Percentiles rank a stretch among this genome's conserved stretches.
These are phyloP conservation scores for Neurospora sp. DNA, from an alignment of 495 filamentous ascomycete genomes.

Conservation along the genomic window DNA sequence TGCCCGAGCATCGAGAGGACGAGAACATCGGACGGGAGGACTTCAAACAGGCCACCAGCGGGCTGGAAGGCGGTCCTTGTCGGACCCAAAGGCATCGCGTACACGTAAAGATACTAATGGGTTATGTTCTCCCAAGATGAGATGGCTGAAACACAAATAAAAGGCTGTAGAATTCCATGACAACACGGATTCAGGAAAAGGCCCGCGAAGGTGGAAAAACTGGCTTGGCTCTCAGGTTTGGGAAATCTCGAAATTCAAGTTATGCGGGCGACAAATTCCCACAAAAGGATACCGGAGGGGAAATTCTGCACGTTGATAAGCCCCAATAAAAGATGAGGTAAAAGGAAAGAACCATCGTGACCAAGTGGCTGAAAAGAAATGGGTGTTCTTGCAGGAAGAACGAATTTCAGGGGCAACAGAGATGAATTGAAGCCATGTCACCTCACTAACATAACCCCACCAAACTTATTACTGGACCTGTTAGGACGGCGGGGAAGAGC, in stretches of 20 bases:
- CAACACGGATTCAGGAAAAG: not conserved
- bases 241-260: not conserved
- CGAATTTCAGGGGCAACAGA: too few relatives aligned
- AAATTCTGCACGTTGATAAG: too few relatives aligned
- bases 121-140: not conserved
- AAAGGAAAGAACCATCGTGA: not conserved
- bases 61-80: not conserved
- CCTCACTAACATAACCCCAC: too few relatives aligned
- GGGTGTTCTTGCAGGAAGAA: not conserved
- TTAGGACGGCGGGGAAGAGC: not conserved
- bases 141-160: not conserved
- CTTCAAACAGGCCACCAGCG: not conserved
- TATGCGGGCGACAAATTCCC: not conserved
- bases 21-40: not conserved
- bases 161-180: not conserved
- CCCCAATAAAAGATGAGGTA: too few relatives aligned
- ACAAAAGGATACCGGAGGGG: too few relatives aligned
- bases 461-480: too few relatives aligned
- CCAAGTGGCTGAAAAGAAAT: too few relatives aligned
- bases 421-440: too few relatives aligned
- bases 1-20: not conserved
- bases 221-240: not conserved
- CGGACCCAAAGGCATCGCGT: not conserved
- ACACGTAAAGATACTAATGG: too few relatives aligned
- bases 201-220: not conserved